These are phyloP conservation scores for Dianthus caryophyllus DNA, from an alignment of 148 eudicot species.

Conservation along the genomic window DNA sequence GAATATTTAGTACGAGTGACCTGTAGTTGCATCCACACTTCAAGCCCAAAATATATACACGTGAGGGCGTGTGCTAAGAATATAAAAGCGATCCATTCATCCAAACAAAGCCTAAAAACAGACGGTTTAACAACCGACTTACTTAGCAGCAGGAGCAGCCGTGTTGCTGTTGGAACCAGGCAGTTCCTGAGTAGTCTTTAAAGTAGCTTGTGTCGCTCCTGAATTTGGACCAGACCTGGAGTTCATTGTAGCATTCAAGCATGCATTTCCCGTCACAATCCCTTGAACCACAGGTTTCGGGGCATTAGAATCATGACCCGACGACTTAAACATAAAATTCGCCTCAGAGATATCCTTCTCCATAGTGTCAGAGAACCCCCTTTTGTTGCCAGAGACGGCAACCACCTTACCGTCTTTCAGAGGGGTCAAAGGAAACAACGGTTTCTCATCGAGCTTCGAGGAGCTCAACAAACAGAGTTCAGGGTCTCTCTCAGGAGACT, in stretches of 20 bases:
- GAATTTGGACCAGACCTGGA: conserved; percentile 22
- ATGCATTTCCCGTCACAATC: conserved; percentile 31
- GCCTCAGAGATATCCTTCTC: conserved; percentile 36
- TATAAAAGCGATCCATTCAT: too few species aligned
- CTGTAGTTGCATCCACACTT: too few species aligned
- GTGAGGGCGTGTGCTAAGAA: too few species aligned
- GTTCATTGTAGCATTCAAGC: conserved; percentile 29
- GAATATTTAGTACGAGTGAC: too few species aligned
- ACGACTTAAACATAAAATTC: conserved; percentile 48
- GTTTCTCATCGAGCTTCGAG: conserved; percentile 71
- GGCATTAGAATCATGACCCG: conserved; percentile 36
- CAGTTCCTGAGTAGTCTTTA: conserved; percentile 40
- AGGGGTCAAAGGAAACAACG: conserved; percentile 75
- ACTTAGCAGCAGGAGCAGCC: conserved; percentile 75
- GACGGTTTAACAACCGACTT: conserved; percentile 26
- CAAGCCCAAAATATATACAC: too few species aligned
- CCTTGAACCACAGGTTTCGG: conserved; percentile 33
- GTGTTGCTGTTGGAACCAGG: conserved; percentile 32
- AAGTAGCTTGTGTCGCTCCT: conserved; percentile 22
- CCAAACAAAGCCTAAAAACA: not conserved
- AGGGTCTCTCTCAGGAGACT: conserved; percentile 68
- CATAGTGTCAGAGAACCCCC: conserved; percentile 72
- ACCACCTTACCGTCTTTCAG: conserved; percentile 54
- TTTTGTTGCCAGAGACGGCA: conserved; percentile 71
- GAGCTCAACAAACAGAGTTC: conserved; percentile 41